Conservation (phyloP, 2,329 filamentous ascomycete species). For the Phyllosticta citriasiana region DNA sequence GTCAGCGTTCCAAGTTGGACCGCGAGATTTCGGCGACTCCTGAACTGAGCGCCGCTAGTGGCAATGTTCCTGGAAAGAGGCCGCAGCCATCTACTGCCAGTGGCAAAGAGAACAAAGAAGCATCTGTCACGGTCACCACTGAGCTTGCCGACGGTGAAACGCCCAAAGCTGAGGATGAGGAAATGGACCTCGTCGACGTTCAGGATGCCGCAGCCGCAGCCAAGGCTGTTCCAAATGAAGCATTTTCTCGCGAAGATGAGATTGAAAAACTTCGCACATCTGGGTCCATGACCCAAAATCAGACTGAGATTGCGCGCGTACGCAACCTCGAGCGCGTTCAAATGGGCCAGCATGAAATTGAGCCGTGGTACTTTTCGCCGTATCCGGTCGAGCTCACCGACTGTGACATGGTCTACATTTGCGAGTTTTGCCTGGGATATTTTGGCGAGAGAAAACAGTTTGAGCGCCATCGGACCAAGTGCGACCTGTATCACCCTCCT, state of each 20-base stretch:
- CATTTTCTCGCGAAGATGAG: slow-evolving; percentile 75
- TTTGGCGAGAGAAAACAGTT: slow-evolving; percentile 78
- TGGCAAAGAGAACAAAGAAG: slow-evolving; percentile 51
- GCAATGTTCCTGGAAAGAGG: slow-evolving; percentile 38
- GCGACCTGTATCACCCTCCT: slow-evolving; percentile 80
- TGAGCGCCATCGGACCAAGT: slow-evolving; percentile 77
- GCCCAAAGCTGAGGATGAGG: slow-evolving; percentile 41
- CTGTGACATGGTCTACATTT: slow-evolving; percentile 86
- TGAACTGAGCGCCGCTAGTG: slow-evolving; percentile 43
- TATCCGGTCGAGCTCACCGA: slow-evolving; percentile 86
- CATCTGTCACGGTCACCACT: slow-evolving; percentile 33
- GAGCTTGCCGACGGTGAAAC: slow-evolving; percentile 39
- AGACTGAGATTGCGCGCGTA: slow-evolving; percentile 90
- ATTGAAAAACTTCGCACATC: slow-evolving; percentile 92
- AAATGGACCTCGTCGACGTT: slow-evolving; percentile 42
- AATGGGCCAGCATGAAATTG: slow-evolving; percentile 84
- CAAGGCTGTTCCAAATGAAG: slow-evolving; percentile 41
- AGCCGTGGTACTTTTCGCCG: slow-evolving; percentile 98
- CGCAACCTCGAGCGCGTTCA: slow-evolving; percentile 90
- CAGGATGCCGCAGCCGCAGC: slow-evolving; percentile 42
- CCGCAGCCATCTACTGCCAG: slow-evolving; percentile 45
- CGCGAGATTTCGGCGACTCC: slow-evolving; percentile 49
- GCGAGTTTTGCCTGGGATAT: slow-evolving; percentile 93
- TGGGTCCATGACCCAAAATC: slow-evolving; percentile 98
- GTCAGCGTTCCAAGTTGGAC: slow-evolving; percentile 36